Evolutionary conservation across 192 early-diverging fungal species (phyloP).

Genomic region (Umbelopsis sp.): DNA sequence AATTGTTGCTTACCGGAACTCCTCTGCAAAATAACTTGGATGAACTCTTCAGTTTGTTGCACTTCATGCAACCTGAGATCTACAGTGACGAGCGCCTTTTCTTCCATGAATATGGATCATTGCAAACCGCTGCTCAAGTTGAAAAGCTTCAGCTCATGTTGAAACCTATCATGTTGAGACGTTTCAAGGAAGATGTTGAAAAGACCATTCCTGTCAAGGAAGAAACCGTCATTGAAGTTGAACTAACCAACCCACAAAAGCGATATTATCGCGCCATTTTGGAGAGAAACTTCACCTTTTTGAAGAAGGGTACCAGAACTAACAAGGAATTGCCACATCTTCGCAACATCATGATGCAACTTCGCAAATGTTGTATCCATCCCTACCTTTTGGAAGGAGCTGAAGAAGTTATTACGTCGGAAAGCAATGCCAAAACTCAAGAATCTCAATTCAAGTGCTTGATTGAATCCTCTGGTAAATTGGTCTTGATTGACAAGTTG

Average conservation of each 20-base stretch:
- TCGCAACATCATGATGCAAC: constrained; percentile 87
- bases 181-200: constrained; percentile 90
- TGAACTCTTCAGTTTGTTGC: constrained; percentile 80
- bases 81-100: constrained; percentile 72
- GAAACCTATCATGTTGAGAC: constrained; percentile 84
- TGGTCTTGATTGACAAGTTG: constrained; percentile 81
- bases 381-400: constrained; percentile 79
- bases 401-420: constrained; percentile 74
- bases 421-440: constrained; percentile 55
- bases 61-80: constrained; percentile 77
- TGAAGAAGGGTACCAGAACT: constrained; percentile 73
- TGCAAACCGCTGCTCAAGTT: constrained; percentile 75
- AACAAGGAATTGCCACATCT: constrained; percentile 69
- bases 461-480: constrained; percentile 79
- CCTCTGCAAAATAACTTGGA: constrained; percentile 83
- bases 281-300: constrained; percentile 78
- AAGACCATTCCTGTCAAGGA: constrained; percentile 87
- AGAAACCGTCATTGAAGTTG: constrained; percentile 88
- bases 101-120: constrained; percentile 66
- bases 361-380: constrained; percentile 89
- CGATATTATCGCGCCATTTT: constrained; percentile 85
- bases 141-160: constrained; percentile 74
- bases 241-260: constrained; percentile 83
- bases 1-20: constrained; percentile 80
- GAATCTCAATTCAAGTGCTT: constrained; percentile 70